These are phyloP conservation scores for Coemansia furcata DNA, from an alignment of 192 early-diverging fungal species.

Conservation along the genomic window DNA sequence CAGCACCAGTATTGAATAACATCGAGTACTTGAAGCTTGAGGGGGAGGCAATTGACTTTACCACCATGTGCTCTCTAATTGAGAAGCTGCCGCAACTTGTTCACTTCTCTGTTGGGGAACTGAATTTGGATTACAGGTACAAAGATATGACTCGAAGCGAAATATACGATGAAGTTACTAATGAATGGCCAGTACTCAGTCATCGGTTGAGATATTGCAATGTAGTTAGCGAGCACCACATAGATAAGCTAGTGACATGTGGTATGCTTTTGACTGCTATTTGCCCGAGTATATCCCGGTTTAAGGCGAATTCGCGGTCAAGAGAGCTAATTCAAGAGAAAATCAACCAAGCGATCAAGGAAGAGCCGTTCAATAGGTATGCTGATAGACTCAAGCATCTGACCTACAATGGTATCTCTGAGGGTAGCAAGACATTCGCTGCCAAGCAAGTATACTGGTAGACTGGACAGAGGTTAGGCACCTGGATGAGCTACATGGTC, in stretches of 20 bases:
- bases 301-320: background rate
- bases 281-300: background rate
- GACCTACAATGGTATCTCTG: background rate
- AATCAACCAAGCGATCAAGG: background rate
- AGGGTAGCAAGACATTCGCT: background rate
- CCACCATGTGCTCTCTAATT: background rate
- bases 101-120: background rate
- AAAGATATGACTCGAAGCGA: background rate
- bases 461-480: background rate
- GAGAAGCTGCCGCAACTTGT: background rate
- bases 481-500: too few relatives aligned
- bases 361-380: background rate
- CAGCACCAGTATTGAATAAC: background rate
- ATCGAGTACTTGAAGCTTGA: background rate
- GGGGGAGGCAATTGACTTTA: background rate
- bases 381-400: background rate
- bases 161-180: background rate
- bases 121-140: background rate
- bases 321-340: background rate
- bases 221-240: background rate
- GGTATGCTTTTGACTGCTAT: background rate
- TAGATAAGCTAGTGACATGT: background rate
- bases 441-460: background rate
- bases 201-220: background rate
- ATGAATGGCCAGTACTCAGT: background rate